Conservation (phyloP, 164 flowering plant genomes). For the Buxus sempervirens region DNA sequence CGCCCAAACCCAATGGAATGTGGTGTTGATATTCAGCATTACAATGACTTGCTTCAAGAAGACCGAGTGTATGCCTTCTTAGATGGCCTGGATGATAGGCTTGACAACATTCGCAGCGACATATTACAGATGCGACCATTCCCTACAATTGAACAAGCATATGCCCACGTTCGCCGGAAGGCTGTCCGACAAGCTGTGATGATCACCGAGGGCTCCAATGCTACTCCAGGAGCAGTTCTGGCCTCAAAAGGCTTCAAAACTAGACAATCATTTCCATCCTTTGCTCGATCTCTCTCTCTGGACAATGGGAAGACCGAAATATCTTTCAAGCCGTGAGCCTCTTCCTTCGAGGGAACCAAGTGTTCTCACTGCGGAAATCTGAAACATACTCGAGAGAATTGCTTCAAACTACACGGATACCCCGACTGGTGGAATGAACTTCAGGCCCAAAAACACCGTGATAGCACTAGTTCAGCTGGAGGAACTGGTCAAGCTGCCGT, state of each 20-base stretch:
- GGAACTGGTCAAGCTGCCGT: neutral
- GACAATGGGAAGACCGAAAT: neutral
- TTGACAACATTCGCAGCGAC: neutral
- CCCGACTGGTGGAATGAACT: no score
- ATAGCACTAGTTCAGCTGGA: neutral
- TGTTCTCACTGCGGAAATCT: neutral
- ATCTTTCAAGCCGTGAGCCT: neutral
- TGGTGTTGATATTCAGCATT: no score
- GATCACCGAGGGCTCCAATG: neutral
- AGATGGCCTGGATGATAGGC: neutral
- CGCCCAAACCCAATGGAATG: no score
- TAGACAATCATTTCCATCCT: neutral
- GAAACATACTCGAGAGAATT: constrained; percentile 1
- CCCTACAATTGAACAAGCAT: neutral
- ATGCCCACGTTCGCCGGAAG: constrained; percentile 1
- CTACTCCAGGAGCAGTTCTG: constrained; percentile 2
- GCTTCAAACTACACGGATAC: neutral
- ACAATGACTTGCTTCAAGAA: constrained; percentile 1
- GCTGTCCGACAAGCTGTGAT: constrained; percentile 1
- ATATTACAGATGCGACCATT: no score
- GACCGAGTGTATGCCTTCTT: constrained; percentile 4
- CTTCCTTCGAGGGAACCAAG: neutral
- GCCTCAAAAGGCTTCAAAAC: constrained; percentile 4
- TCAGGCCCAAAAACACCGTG: neutral
- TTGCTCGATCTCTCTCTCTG: neutral